Conservation (phyloP, 1,284 basidiomycete genomes). For the Lentinus polychrous region DNA sequence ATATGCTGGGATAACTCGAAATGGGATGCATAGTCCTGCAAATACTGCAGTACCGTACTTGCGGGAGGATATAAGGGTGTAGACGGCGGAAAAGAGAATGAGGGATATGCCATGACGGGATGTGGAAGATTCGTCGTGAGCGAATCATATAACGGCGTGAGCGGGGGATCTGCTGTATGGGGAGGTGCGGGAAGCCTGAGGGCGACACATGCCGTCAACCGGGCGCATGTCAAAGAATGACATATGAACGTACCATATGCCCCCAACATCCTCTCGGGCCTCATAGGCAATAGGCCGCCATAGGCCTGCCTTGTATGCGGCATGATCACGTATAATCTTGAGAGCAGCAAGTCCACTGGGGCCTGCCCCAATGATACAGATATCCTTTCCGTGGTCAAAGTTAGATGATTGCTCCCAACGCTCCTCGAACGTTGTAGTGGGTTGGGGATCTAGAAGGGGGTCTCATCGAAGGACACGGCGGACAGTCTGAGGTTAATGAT, state of each 20-base stretch:
- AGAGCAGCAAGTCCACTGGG: constrained; percentile 61
- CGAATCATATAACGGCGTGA: constrained; percentile 68
- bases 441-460: too few relatives aligned
- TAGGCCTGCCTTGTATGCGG: constrained; percentile 44
- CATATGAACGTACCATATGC: constrained; percentile 55
- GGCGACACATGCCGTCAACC: too few relatives aligned
- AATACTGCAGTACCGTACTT: constrained; percentile 49
- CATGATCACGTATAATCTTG: constrained; percentile 52
- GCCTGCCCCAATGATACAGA: constrained; percentile 67
- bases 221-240: background rate
- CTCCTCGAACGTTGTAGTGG: too few relatives aligned
- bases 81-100: constrained; percentile 57
- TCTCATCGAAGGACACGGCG: too few relatives aligned
- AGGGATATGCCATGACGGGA: constrained; percentile 61
- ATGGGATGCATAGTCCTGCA: constrained; percentile 49
- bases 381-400: constrained; percentile 20
- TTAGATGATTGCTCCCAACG: too few relatives aligned
- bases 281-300: constrained; percentile 61
- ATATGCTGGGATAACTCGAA: constrained; percentile 54
- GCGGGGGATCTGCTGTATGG: constrained; percentile 40
- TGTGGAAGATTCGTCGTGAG: constrained; percentile 73
- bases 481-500: too few relatives aligned
- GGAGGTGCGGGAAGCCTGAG: constrained; percentile 56
- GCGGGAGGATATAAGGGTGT: constrained; percentile 64
- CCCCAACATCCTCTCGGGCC: constrained; percentile 57